phyloP scores from a whole-genome alignment of 345 rosid species.

The Lepidium didymum region DNA sequence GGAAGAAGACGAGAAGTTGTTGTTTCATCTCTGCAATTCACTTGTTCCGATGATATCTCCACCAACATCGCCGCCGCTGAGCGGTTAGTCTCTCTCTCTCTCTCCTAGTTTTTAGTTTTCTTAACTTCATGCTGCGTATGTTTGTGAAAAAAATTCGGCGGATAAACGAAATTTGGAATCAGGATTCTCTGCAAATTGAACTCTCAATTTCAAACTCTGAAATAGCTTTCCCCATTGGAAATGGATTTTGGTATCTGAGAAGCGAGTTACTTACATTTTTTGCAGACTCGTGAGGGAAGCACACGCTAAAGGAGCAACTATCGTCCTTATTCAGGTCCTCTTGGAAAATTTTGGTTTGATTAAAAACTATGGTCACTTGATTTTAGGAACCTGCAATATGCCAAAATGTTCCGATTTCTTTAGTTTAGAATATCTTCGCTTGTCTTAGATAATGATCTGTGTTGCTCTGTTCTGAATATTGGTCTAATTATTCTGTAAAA shows the following conservation, averaged over 20 bases:
- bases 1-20: conserved; percentile 37
- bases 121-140: not conserved
- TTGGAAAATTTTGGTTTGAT: not conserved
- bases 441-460: not conserved
- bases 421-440: not conserved
- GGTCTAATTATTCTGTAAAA: not conserved
- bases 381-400: not conserved
- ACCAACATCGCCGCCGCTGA: conserved; percentile 66
- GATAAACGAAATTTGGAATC: not conserved
- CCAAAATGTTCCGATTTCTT: not conserved
- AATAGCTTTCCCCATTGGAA: not conserved
- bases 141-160: not conserved
- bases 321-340: conserved; percentile 83
- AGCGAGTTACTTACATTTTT: not conserved
- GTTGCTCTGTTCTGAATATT: not conserved
- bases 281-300: conserved; percentile 46
- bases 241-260: not conserved
- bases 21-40: conserved; percentile 75
- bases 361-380: not conserved
- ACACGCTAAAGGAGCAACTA: conserved; percentile 58
- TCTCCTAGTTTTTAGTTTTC: not conserved
- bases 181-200: not conserved
- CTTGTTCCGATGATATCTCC: conserved; percentile 76
- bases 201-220: not conserved
- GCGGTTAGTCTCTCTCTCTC: conserved; percentile 33